phyloP scores from a whole-genome alignment of 1,139 yeast genomes.

The Yamadazyma kanchanaburiensis region DNA sequence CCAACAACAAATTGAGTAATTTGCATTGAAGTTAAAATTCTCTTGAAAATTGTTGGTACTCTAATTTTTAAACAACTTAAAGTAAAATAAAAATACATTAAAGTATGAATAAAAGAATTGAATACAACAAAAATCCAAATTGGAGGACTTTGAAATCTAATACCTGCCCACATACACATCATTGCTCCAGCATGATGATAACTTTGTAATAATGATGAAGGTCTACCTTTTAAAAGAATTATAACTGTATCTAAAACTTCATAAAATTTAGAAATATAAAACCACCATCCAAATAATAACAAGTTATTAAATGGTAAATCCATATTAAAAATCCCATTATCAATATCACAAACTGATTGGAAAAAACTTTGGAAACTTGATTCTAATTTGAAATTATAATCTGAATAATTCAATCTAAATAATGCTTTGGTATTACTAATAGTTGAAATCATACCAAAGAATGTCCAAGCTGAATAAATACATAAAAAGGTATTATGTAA shows the following conservation, averaged over 20 bases:
- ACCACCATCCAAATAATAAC: conserved; percentile 58
- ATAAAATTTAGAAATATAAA: conserved; percentile 69
- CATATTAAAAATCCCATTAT: conserved; percentile 66
- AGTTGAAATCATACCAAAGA: conserved; percentile 59
- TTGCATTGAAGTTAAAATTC: conserved; percentile 63
- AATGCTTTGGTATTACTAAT: conserved; percentile 37
- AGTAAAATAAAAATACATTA: conserved; percentile 73
- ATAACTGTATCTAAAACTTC: conserved; percentile 70
- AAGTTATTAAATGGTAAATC: conserved; percentile 20
- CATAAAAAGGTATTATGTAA: conserved; percentile 64
- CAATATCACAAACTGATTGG: conserved; percentile 61
- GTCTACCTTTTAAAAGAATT: conserved; percentile 67
- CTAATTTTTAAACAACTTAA: conserved; percentile 58
- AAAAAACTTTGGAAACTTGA: conserved; percentile 31
- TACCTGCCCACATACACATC: conserved; percentile 83
- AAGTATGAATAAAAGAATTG: conserved; percentile 69
- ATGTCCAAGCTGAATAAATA: conserved; percentile 69
- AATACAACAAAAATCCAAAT: conserved; percentile 81
- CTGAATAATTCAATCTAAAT: conserved; percentile 16
- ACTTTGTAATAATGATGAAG: conserved; percentile 66
- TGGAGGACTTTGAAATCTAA: conserved; percentile 69
- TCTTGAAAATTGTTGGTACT: conserved; percentile 59
- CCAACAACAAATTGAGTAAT: conserved; percentile 70
- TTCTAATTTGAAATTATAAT: conserved; percentile 9
- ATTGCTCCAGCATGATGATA: conserved; percentile 83